phyloP scores from a whole-genome alignment of 805 yeast species.

The Kluyveromyces lactis region DNA sequence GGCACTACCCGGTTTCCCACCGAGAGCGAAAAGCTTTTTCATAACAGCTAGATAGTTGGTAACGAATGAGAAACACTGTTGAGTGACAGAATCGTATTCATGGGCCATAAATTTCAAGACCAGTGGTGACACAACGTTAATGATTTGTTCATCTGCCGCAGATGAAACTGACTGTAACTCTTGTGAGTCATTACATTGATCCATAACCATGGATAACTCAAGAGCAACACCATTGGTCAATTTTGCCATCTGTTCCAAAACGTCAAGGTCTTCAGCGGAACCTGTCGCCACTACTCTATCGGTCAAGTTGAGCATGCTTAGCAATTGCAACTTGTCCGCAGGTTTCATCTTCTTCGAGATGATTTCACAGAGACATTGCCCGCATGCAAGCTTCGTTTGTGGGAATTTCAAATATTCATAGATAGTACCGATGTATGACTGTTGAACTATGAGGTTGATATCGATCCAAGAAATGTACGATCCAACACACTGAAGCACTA shows the following conservation, averaged over 20 bases:
- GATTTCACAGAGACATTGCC: slow-evolving; percentile 45
- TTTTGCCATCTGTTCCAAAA: slow-evolving; percentile 68
- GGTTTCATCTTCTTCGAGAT: slow-evolving; percentile 75
- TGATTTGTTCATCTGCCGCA: slow-evolving; percentile 41
- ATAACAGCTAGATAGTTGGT: slow-evolving; percentile 64
- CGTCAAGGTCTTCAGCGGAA: slow-evolving; percentile 45
- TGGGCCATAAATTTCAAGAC: slow-evolving; percentile 63
- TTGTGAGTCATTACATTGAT: slow-evolving; percentile 37
- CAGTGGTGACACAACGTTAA: slow-evolving; percentile 58
- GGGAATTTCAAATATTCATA: slow-evolving; percentile 47
- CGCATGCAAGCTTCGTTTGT: slow-evolving; percentile 49
- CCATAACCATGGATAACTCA: slow-evolving; percentile 67
- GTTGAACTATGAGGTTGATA: slow-evolving; percentile 53
- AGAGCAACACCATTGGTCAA: slow-evolving; percentile 64
- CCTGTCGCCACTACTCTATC: slow-evolving; percentile 32
- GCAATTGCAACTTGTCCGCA: slow-evolving; percentile 50
- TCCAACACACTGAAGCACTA: slow-evolving; percentile 57
- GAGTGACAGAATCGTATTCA: slow-evolving; percentile 82
- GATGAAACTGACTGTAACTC: slow-evolving; percentile 28
- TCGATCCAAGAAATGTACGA: slow-evolving; percentile 91
- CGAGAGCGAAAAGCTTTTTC: slow-evolving; percentile 42
- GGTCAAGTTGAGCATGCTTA: slow-evolving; percentile 61
- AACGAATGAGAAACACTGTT: slow-evolving; percentile 74
- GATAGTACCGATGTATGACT: slow-evolving; percentile 45
- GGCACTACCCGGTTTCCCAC: slow-evolving; percentile 34